Base-by-base conservation (phyloP, 1,284 basidiomycete genomes). In the Microbotryum intermedium region DNA sequence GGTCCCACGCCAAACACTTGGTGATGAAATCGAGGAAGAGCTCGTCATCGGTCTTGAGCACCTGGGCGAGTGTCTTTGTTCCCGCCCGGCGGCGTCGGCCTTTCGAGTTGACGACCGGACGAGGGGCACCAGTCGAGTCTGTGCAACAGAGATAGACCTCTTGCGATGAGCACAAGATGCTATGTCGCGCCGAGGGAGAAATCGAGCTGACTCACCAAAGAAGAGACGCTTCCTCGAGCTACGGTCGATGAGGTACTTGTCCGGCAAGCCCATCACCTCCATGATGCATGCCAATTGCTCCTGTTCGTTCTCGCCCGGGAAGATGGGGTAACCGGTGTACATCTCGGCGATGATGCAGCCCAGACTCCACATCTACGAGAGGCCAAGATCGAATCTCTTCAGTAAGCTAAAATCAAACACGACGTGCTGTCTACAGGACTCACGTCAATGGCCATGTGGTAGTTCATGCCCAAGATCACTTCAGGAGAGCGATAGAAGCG, bases 261-360 rank as follows among this genome's bases (percentile, higher is more conserved):
- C 95, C 0, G 95, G 95, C 39, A 92, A 79, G 16, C 95, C 95
- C 47, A 98, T 83, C 8, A 99, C 88, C 75, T 99, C 95, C 94
- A 99, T 99, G 76, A 99, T 98, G 75, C 95, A 98, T 6, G 93
- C 89, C 62, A 99, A 78, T 72, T 98, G 95, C 74, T 98, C 94
- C 76, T 97, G 92, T 76, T 99, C 95, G 73, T 95, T 95, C 77
- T 97, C 94, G n/a, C 94, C 94, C 0, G 94, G 94, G 77, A 98
- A 98, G 71, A 98, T 93, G 0, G 95, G 95, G 75, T 92, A 97
- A 1, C 95, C 95, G n/a, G 95, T 98, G 76, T 90, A 95, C 48
- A 99, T 79, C 76, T 99, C 95, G 23, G 93, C 94, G 55, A 98
- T 79, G 68, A 98, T 99, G 72, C 95, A 98, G 25, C 94, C 95